Evolutionary conservation across 768 basidiomycete genomes (phyloP), one percentile per base, ranked within the genome.

Genomic region (Trametes elegans): DNA sequence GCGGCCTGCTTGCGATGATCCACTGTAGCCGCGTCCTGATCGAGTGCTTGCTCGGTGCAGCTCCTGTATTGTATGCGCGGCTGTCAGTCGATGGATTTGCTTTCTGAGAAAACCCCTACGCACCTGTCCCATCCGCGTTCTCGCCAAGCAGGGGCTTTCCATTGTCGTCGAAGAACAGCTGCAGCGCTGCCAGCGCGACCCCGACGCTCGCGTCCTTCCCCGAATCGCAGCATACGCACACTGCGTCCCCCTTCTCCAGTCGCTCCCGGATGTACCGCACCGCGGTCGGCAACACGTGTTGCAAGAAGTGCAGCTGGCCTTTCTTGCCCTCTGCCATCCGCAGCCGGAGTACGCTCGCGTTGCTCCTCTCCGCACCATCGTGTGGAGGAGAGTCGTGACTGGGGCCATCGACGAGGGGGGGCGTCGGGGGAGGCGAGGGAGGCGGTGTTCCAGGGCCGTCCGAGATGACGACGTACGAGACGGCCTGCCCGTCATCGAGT

Each of bases 1-100:
- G 73, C 5, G 90, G 88, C 47, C 79, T 73, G 59, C 82, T 85
- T 18, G 86, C 76, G 54, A 94, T 87, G 43, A 98, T 82, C 90
- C 90, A 93, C 66, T 98, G 87, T 31, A 98, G 74, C 16, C 93
- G 79, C 11, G 75, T 85, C 10, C 83, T 81, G 58, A 98, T 82
- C 11, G 77, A 70, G 18, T 75, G 69, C 68, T 97, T 97, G 59
- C 74, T 77, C n/a, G n/a, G n/a, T n/a, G n/a, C n/a, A n/a, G n/a
- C n/a, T n/a, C n/a, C n/a, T n/a, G n/a, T n/a, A n/a, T n/a, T n/a
- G n/a, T n/a, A n/a, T n/a, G n/a, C n/a, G n/a, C n/a, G n/a, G n/a
- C n/a, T n/a, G n/a, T n/a, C n/a, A n/a, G n/a, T n/a, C n/a, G n/a
- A n/a, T n/a, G n/a, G n/a, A n/a, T n/a, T n/a, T n/a, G n/a, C n/a